Evolutionary conservation across 73 alveolate genomes (phyloP), one percentile per base, ranked within the genome.

Genomic region (Paraurostyla sp.): DNA sequence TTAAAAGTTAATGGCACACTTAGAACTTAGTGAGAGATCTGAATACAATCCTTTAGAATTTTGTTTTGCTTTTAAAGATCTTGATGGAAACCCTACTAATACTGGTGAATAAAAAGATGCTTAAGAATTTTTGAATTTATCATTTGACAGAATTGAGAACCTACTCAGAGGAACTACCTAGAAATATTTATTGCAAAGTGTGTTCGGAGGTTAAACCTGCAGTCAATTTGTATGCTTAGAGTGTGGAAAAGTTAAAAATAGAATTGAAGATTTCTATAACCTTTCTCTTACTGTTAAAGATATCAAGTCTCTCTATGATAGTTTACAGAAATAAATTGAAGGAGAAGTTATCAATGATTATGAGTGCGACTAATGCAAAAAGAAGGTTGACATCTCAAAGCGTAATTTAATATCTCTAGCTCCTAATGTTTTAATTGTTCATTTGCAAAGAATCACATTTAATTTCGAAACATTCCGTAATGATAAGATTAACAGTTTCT

Each of bases 61-160:
- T 87, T 95, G 98, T 71, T 90, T 83, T 56, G 95, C 97, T 29
- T 94, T 95, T 69, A 91, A 93, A 80, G 98, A 94, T 57, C 88
- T 87, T 22, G 96, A 92, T 40, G 98, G 98, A 0, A 89, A 89
- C 88, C 97, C 98, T 29, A 94, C 96, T 9, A 87, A 93, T 83
- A 88, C 87, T 41, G 88, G 71, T 54, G 94, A 81, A 38, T 71
- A 95, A 81, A 90, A 88, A 91, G 98, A 94, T 71, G 93, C 94
- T 30, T 87, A 91, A 57, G 97, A 91, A 76, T 95, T 94, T 85
- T 75, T 93, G 25, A 91, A 91, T 58, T 27, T 92, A 7, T 51
- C 94, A 27, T 93, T 96, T 89, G 98, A 97, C 60, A 94, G 93
- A 92, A 68, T 95, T 40, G 98, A 97, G 41, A 87, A 87, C 52